Evolutionary conservation across 371 early-diverging fungal genomes (phyloP).

Genomic region (Dichotomocladium elegans): DNA sequence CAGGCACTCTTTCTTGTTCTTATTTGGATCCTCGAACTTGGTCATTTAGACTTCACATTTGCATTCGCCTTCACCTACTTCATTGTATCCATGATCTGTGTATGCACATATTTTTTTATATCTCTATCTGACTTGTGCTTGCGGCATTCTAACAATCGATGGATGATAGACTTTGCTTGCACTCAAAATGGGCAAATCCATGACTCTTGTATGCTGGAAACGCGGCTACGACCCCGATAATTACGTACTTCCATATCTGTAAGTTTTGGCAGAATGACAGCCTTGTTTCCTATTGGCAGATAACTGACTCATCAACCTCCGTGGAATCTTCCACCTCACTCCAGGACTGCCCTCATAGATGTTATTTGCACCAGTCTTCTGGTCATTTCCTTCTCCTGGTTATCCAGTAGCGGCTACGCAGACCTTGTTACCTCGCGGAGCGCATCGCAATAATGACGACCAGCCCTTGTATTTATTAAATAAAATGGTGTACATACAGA

Average conservation of each 20-base stretch:
- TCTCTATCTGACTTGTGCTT: neutral
- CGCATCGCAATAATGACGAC: no score
- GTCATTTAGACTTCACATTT: slow-evolving; percentile 41
- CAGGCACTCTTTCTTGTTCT: slow-evolving; percentile 66
- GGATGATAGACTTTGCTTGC: slow-evolving; percentile 34
- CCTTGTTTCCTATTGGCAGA: slow-evolving; percentile 16
- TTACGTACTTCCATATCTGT: slow-evolving; percentile 78
- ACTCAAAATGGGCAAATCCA: slow-evolving; percentile 52
- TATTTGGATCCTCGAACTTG: slow-evolving; percentile 55
- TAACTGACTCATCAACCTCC: neutral
- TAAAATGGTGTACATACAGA: neutral
- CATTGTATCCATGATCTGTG: slow-evolving; percentile 35
- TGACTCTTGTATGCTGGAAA: slow-evolving; percentile 63
- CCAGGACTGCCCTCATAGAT: slow-evolving; percentile 59
- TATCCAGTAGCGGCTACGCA: slow-evolving; percentile 21
- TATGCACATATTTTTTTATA: slow-evolving; percentile 19
- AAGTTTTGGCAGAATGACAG: slow-evolving; percentile 32
- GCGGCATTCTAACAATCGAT: neutral
- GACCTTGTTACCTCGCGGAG: slow-evolving; percentile 13
- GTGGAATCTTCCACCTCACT: neutral
- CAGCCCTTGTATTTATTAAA: no score
- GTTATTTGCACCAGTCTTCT: slow-evolving; percentile 56
- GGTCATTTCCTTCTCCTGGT: slow-evolving; percentile 43
- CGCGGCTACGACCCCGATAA: slow-evolving; percentile 79
- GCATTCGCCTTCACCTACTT: slow-evolving; percentile 40